Evolutionary conservation across 2,329 filamentous ascomycete genomes (phyloP).

Genomic region (Penicillium sp.): DNA sequence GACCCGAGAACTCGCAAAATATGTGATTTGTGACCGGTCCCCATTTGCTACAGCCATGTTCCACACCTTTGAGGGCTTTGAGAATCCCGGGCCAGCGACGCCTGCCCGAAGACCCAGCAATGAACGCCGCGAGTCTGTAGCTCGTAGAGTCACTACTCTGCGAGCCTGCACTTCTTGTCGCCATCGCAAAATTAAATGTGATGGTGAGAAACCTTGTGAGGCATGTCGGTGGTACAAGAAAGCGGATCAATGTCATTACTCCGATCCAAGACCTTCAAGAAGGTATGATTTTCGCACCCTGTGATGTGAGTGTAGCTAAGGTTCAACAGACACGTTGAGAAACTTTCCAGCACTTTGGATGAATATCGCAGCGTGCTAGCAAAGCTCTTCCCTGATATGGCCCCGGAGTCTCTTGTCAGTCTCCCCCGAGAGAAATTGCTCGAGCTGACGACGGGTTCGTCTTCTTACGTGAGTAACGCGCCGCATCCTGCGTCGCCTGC

Average conservation of each 20-base stretch:
- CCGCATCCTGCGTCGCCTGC: slow-evolving; percentile 42
- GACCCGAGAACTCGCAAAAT: slow-evolving; percentile 10
- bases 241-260: slow-evolving; percentile 75
- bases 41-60: slow-evolving; percentile 33
- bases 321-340: slow-evolving; percentile 47
- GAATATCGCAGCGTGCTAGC: slow-evolving; percentile 64
- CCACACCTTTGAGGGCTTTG: slow-evolving; percentile 44
- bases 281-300: slow-evolving; percentile 55
- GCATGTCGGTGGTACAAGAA: slow-evolving; percentile 80
- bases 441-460: slow-evolving; percentile 44
- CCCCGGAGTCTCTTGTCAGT: slow-evolving; percentile 50
- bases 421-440: slow-evolving; percentile 62
- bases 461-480: slow-evolving; percentile 33
- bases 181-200: slow-evolving; percentile 78
- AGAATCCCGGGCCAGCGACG: slow-evolving; percentile 33
- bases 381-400: slow-evolving; percentile 61
- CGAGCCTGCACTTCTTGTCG: slow-evolving; percentile 72
- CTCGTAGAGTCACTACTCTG: slow-evolving; percentile 39
- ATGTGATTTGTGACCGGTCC: slow-evolving; percentile 10
- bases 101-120: slow-evolving; percentile 28
- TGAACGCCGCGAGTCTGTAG: slow-evolving; percentile 36
- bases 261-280: slow-evolving; percentile 75
- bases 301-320: slow-evolving; percentile 16
- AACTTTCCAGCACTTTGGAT: slow-evolving; percentile 63
- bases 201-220: slow-evolving; percentile 76